Evolutionary conservation across 495 filamentous ascomycete species (phyloP), one percentile per base, ranked within the genome.

Genomic region (Recurvomyces mirabilis): DNA sequence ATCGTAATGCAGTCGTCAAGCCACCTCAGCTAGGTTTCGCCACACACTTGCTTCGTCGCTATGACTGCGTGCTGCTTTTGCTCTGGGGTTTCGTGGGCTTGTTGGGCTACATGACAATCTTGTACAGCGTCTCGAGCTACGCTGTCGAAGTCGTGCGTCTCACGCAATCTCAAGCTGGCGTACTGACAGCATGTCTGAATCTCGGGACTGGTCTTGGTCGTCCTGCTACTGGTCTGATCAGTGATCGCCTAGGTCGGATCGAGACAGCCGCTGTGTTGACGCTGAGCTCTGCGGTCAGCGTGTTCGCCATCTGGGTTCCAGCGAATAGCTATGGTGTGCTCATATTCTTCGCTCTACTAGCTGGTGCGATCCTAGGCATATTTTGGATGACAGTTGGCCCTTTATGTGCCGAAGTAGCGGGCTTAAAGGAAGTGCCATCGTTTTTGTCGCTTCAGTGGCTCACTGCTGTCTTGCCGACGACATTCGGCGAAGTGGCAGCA

Each of bases 361-460:
- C 70, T 12, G 83, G 84, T 5, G 68, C 66, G 9, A 75, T 85
- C 12, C 68, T 78, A 3, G 84, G 82, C 18, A 76, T 74, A 0
- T 82, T 81, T 51, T 87, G 82, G 81, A 75, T 45, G 42, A 75
- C 74, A 5, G 65, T 82, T 15, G 77, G 68, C 2, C 85, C 85
- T 0, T 76, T 93, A 7, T 70, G 75, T 17, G 79, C 81, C 0
- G 85, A 93, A 56, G 78, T 89, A 19, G 76, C 87, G 26, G 84
- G 82, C 2, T 56, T 93, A 10, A 67, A 71, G 51, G 66, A 84
- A 33, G 65, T 89, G 3, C 85, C 85, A 22, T 74, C 79, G 28
- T 75, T 75, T 0, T 61, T 89, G 18, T 38, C 39, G 4, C 17
- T 50, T 2, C 47, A 50, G 24, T 50, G 47, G 47, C 55, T 88